A percentile compares a stretch with the other conserved stretches of the same genome.
phyloP scores from a whole-genome alignment of 2,329 filamentous ascomycete genomes.

The Calycina marina region DNA sequence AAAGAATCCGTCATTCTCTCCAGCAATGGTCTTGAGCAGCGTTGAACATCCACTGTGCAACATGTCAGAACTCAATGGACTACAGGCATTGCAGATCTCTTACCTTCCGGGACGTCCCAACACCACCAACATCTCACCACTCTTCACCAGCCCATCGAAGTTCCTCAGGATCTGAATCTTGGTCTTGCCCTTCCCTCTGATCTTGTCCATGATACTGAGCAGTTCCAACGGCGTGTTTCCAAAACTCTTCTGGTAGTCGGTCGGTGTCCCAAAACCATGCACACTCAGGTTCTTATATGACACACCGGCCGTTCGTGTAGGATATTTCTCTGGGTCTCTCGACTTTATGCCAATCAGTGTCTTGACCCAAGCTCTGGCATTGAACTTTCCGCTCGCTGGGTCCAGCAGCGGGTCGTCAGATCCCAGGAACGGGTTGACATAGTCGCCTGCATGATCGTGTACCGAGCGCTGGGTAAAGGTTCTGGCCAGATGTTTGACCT shows the following conservation, averaged over 20 bases:
- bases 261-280: slow-evolving; percentile 7
- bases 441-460: slow-evolving; percentile 11
- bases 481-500: slow-evolving; percentile 14
- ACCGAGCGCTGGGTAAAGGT: slow-evolving; percentile 15
- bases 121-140: slow-evolving; percentile 54
- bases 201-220: slow-evolving; percentile 28
- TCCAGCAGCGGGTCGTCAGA: slow-evolving; percentile 36
- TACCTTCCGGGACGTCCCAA: slow-evolving; percentile 53
- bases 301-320: slow-evolving; percentile 6
- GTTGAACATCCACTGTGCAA: slow-evolving; percentile 51
- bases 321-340: slow-evolving; percentile 32
- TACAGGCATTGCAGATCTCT: too few relatives aligned
- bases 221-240: slow-evolving; percentile 43
- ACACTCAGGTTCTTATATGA: slow-evolving; percentile 7
- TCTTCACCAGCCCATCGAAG: slow-evolving; percentile 49
- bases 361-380: slow-evolving; percentile 43
- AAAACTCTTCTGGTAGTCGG: slow-evolving; percentile 41
- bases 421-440: slow-evolving; percentile 35
- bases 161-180: slow-evolving; percentile 42
- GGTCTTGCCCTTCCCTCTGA: slow-evolving; percentile 35
- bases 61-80: too few relatives aligned
- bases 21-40: slow-evolving; percentile 40
- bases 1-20: slow-evolving; percentile 40
- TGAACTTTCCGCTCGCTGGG: slow-evolving; percentile 38
- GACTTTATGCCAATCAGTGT: slow-evolving; percentile 32